Evolutionary conservation across 495 filamentous ascomycete genomes (phyloP), one percentile per base, ranked within the genome.

Genomic region (Podospora fimiseda): DNA sequence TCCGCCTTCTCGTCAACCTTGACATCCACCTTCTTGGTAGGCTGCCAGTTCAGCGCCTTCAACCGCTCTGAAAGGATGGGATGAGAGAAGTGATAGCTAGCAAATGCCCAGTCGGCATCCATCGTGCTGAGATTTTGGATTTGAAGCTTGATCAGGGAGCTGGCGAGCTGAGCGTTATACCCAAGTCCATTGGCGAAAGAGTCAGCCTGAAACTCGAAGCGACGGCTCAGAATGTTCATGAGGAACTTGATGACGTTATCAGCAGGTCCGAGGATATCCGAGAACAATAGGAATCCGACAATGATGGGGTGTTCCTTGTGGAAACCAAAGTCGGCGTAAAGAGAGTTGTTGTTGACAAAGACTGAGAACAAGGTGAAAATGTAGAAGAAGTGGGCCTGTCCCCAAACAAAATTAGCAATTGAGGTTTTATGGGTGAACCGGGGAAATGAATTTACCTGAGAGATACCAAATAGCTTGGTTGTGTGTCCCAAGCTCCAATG

Each of bases 21-120:
- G n/a, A 49, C 59, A 14, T 67, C 66, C 19, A 75, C 72, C 58
- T 75, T 78, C 52, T 62, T 60, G 13, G 69, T 76, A 38, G 74
- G 58, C 36, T 67, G 64, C 90, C 90, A 97, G 54, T 87, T 84
- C 24, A 98, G 75, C 0, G 92, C 93, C 72, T 85, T 88, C 58
- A 98, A 74, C 57, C 93, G 81, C 78, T 98, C 94, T 7, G 90
- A 85, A 50, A 98, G 79, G 58, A 97, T 97, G 1, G 93, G 93
- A 71, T 98, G 93, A 7, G 90, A 96, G 79, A 91, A 95, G 73
- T 97, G 88, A 74, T 97, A 98, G 74, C 85, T 91, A 21, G 94
- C 90, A 69, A 96, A 98, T 74, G 96, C 79, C 87, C 86, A 94
- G 68, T 98, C 94, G 38, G 93, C 93, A 67, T 98, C 94, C 92